A percentile compares a stretch with the other conserved stretches of the same genome.
Conservation (phyloP, 1,284 basidiomycete species). For the Cutaneotrichosporon curvatum region DNA sequence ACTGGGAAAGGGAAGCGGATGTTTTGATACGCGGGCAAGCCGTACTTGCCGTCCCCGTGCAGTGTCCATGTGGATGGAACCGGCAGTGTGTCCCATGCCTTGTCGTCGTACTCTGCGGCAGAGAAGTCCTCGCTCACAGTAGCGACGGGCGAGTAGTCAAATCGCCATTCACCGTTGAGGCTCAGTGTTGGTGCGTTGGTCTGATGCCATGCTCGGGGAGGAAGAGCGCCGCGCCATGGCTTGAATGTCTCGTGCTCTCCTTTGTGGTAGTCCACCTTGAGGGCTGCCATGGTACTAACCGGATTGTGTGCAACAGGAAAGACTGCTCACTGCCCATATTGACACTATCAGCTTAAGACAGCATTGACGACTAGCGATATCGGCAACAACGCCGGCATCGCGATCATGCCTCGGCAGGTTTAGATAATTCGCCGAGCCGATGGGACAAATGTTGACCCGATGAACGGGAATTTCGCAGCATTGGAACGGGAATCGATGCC, state of each 20-base stretch:
- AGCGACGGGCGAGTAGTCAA: conserved; percentile 11
- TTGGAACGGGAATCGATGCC: no score
- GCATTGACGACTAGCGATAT: no score
- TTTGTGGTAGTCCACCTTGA: no score
- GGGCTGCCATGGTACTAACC: no score
- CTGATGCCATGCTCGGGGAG: conserved; percentile 14
- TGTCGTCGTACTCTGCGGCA: background rate
- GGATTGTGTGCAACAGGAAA: no score
- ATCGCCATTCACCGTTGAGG: conserved; percentile 20
- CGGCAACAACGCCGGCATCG: no score
- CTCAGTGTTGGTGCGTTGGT: conserved; percentile 3
- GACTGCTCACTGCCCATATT: no score
- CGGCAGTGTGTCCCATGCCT: conserved; percentile 6
- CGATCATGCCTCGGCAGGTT: no score
- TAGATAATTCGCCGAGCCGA: no score
- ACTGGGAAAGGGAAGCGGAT: conserved; percentile 15
- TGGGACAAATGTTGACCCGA: no score
- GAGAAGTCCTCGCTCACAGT: conserved; percentile 6
- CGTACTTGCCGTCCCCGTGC: conserved; percentile 9
- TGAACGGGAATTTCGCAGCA: no score
- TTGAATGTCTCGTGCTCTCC: conserved; percentile 15
- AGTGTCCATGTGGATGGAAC: conserved; percentile 17
- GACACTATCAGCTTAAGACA: no score
- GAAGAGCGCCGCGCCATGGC: conserved; percentile 11
- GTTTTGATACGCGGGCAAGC: conserved; percentile 15